Conservation (phyloP, 2,329 filamentous ascomycete genomes). For the Pseudogymnoascus sp. region DNA sequence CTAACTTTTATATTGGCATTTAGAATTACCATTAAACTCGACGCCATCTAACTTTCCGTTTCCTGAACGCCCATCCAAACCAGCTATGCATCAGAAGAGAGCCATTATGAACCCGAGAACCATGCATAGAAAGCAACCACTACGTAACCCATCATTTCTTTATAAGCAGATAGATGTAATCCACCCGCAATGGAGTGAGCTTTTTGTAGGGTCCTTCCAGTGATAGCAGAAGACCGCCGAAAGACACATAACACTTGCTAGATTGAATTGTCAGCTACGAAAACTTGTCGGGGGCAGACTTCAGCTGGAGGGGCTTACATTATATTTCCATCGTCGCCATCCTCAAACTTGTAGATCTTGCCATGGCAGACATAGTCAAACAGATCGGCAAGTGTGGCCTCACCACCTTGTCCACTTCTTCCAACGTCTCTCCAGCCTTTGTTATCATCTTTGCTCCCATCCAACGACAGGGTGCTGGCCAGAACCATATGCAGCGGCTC, state of each 20-base stretch:
- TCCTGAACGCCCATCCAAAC: constrained; percentile 10
- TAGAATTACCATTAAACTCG: constrained; percentile 9
- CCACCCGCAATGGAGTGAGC: constrained; percentile 81
- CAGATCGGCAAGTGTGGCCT: constrained; percentile 63
- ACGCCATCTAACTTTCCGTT: constrained; percentile 12
- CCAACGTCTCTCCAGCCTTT: constrained; percentile 75
- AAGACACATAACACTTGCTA: constrained; percentile 90
- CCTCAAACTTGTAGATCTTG: constrained; percentile 84
- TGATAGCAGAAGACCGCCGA: constrained; percentile 83
- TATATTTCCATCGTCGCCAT: constrained; percentile 67
- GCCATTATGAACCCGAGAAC: constrained; percentile 6
- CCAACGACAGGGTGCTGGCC: constrained; percentile 76
- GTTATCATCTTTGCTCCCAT: constrained; percentile 70
- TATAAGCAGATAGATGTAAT: constrained; percentile 85
- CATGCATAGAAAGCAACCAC: constrained; percentile 16
- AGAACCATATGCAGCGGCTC: constrained; percentile 76
- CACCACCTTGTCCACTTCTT: constrained; percentile 43
- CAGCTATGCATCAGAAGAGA: constrained; percentile 6
- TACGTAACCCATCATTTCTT: constrained; percentile 60
- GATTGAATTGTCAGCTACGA: constrained; percentile 15
- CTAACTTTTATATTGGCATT: constrained; percentile 1
- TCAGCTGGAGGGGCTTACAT: constrained; percentile 57
- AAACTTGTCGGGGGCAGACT: constrained; percentile 6
- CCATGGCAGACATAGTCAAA: constrained; percentile 85
- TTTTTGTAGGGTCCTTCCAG: constrained; percentile 94